These are phyloP conservation scores for Auriscalpium vulgare DNA, from an alignment of 768 basidiomycete genomes.

Conservation along the genomic window DNA sequence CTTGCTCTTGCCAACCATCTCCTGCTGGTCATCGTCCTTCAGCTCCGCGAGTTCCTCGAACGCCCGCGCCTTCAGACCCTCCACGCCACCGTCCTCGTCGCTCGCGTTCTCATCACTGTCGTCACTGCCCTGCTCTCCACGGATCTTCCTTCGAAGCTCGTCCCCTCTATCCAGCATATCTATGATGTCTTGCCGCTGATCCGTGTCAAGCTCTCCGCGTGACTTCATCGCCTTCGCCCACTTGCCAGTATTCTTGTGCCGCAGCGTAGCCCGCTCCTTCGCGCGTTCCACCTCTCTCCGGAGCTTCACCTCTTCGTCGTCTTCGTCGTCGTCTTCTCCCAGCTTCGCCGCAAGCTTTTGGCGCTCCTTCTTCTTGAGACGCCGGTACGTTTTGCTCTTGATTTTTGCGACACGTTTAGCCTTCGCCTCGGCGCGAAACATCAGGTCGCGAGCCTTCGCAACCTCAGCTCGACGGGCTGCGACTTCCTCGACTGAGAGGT, in stretches of 20 bases:
- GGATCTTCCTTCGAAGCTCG: slow-evolving; percentile 67
- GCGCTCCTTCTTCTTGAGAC: slow-evolving; percentile 71
- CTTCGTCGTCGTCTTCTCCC: slow-evolving; percentile 45
- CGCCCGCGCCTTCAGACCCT: slow-evolving; percentile 52
- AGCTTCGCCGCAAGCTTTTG: slow-evolving; percentile 44
- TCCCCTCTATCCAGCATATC: slow-evolving; percentile 86
- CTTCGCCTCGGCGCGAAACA: slow-evolving; percentile 89
- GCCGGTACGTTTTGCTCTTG: slow-evolving; percentile 90
- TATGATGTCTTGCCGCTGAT: slow-evolving; percentile 59
- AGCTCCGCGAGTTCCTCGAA: slow-evolving; percentile 58
- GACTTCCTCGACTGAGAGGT: slow-evolving; percentile 81
- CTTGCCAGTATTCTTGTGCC: slow-evolving; percentile 83
- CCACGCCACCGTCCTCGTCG: slow-evolving; percentile 32
- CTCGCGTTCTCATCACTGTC: slow-evolving; percentile 38
- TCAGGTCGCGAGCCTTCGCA: slow-evolving; percentile 82
- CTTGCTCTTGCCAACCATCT: slow-evolving; percentile 35
- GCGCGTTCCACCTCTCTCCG: slow-evolving; percentile 77
- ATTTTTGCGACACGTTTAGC: slow-evolving; percentile 89
- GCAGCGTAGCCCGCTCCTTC: slow-evolving; percentile 80
- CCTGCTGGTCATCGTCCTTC: slow-evolving; percentile 19
- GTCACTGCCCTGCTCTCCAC: slow-evolving; percentile 51
- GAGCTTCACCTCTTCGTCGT: slow-evolving; percentile 43
- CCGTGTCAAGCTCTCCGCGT: slow-evolving; percentile 58
- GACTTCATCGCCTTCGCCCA: slow-evolving; percentile 75
- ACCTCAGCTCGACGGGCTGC: slow-evolving; percentile 73